Conservation (phyloP, 2,329 filamentous ascomycete genomes). For the Lachnellula subtilissima region DNA sequence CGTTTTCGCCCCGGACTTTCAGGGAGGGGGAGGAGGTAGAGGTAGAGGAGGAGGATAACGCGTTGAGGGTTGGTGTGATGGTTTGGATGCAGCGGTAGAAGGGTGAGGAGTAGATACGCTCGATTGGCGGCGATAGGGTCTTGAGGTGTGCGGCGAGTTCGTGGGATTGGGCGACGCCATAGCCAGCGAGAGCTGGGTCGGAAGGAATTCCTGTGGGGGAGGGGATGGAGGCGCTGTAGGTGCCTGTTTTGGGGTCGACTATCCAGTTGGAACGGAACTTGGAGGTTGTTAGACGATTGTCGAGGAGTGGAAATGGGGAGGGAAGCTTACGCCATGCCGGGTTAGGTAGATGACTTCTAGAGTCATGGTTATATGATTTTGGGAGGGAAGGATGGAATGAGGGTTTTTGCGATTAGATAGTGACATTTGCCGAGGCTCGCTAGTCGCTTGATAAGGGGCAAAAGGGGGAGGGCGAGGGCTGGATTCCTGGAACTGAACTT, state of each 20-base stretch:
- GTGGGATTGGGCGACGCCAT: constrained; percentile 78
- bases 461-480: too few species aligned
- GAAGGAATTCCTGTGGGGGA: constrained; percentile 85
- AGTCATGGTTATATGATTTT: constrained; percentile 21
- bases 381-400: constrained; percentile 3
- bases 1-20: constrained; percentile 51
- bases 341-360: constrained; percentile 69
- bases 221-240: constrained; percentile 66
- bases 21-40: constrained; percentile 21
- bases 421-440: background rate
- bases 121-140: constrained; percentile 60
- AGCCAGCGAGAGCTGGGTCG: constrained; percentile 80
- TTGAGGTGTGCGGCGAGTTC: constrained; percentile 67
- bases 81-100: constrained; percentile 89
- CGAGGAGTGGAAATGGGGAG: constrained; percentile 5
- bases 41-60: constrained; percentile 32
- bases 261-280: constrained; percentile 90
- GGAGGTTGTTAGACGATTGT: constrained; percentile 9
- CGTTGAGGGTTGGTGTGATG: constrained; percentile 62
- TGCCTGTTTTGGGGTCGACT: constrained; percentile 74
- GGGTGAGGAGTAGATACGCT: constrained; percentile 75
- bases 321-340: constrained; percentile 64
- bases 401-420: constrained; percentile 6
- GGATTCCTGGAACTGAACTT: too few species aligned
- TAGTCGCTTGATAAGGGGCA: too few species aligned